A percentile compares a stretch with the other conserved stretches of the same genome.
phyloP scores from a whole-genome alignment of 768 basidiomycete genomes.

The Agaricus blazei region DNA sequence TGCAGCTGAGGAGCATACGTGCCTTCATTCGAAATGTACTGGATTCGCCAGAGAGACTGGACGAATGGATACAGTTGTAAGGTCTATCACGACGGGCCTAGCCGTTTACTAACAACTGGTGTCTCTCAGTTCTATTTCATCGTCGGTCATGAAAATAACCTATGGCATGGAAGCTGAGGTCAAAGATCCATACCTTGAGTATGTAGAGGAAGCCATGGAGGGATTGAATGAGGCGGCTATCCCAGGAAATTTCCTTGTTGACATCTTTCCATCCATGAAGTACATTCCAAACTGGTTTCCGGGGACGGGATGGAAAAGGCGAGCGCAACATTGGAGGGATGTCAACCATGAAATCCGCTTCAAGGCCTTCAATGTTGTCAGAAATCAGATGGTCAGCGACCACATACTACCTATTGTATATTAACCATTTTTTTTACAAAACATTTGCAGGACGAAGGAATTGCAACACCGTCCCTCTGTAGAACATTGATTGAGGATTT shows the following conservation, averaged over 20 bases:
- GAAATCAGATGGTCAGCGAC: constrained; percentile 4
- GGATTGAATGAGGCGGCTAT: constrained; percentile 18
- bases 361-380: constrained; percentile 8
- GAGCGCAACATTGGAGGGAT: constrained; percentile 8
- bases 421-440: neutral
- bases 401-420: too few relatives aligned
- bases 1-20: constrained; percentile 4
- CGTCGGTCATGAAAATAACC: constrained; percentile 21
- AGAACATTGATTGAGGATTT: constrained; percentile 2
- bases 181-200: constrained; percentile 28
- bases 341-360: neutral
- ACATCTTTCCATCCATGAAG: constrained; percentile 17
- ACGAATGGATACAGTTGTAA: constrained; percentile 11
- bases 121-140: constrained; percentile 26
- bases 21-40: constrained; percentile 31
- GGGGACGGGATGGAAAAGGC: constrained; percentile 27
- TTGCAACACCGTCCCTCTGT: neutral
- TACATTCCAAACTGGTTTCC: constrained; percentile 34
- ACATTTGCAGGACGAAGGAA: neutral
- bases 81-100: neutral
- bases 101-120: neutral
- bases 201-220: constrained; percentile 25
- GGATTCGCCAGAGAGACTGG: constrained; percentile 23
- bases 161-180: constrained; percentile 27
- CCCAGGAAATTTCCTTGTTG: constrained; percentile 16